Conservation (phyloP, 1,139 yeast species). For the Kodamaea derodonti region DNA sequence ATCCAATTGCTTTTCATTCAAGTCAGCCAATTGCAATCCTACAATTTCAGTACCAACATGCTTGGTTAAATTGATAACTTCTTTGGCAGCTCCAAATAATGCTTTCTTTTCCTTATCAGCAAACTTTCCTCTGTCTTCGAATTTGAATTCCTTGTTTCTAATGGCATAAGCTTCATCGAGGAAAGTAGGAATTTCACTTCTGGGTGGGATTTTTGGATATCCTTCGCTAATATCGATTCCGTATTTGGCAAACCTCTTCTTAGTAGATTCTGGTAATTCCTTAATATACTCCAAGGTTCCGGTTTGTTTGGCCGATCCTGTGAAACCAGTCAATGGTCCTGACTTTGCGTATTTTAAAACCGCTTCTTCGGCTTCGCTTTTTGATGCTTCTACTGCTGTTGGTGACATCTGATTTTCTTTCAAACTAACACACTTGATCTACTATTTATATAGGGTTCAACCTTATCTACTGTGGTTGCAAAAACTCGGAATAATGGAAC, state of each 20-base stretch:
- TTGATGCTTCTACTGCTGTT: neutral
- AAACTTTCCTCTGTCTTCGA: slow-evolving; percentile 43
- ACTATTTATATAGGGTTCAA: neutral
- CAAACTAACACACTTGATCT: neutral
- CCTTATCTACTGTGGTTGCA: neutral
- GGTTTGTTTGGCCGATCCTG: slow-evolving; percentile 3
- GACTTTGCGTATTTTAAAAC: slow-evolving; percentile 14
- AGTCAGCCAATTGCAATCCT: slow-evolving; percentile 48
- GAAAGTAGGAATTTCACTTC: slow-evolving; percentile 37
- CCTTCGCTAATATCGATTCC: slow-evolving; percentile 40
- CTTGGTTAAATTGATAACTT: slow-evolving; percentile 44
- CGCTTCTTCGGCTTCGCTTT: slow-evolving; percentile 13
- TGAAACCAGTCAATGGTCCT: slow-evolving; percentile 16
- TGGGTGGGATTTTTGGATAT: slow-evolving; percentile 37
- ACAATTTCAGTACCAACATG: slow-evolving; percentile 55
- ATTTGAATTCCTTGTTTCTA: slow-evolving; percentile 41
- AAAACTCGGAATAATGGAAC: neutral
- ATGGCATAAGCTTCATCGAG: slow-evolving; percentile 49
- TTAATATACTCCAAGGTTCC: slow-evolving; percentile 17
- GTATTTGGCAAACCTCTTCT: slow-evolving; percentile 28
- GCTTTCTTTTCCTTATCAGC: slow-evolving; percentile 56
- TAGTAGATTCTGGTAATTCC: slow-evolving; percentile 32
- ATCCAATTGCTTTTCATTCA: slow-evolving; percentile 47
- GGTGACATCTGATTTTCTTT: neutral
- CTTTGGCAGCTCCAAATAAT: slow-evolving; percentile 48